Conservation (phyloP, 2,329 filamentous ascomycete genomes). For the Trichophyton mentagrophytes region DNA sequence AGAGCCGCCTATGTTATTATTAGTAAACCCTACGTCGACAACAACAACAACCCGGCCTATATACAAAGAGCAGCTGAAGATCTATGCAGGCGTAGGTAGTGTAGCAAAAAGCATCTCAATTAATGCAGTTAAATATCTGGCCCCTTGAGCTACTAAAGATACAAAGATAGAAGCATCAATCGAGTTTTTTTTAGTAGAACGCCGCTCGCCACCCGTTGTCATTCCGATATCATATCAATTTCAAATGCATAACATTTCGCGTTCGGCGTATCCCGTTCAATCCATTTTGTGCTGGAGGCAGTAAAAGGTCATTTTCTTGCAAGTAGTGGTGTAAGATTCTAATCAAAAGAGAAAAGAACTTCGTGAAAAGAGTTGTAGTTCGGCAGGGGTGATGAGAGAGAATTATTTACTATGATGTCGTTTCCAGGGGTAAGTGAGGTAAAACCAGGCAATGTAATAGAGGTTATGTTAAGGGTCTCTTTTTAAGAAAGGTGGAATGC, state of each 20-base stretch:
- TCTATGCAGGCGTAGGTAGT: neutral
- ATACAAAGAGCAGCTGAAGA: neutral
- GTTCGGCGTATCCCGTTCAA: neutral
- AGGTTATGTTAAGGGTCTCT: neutral
- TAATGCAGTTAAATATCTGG: neutral
- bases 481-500: conserved; percentile 79
- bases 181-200: neutral
- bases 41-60: too few species aligned
- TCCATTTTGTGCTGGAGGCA: neutral
- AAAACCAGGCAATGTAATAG: neutral
- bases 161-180: neutral
- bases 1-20: neutral
- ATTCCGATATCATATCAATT: conserved; percentile 1
- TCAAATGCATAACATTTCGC: conserved; percentile 2
- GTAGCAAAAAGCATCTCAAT: neutral
- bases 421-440: neutral
- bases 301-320: neutral
- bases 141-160: neutral
- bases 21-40: neutral
- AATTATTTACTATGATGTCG: neutral
- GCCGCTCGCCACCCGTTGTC: neutral
- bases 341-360: neutral
- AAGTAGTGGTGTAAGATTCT: neutral
- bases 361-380: neutral
- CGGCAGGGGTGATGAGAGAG: neutral